Conservation (phyloP, 371 early-diverging fungal species). For the Blakeslea trispora region DNA sequence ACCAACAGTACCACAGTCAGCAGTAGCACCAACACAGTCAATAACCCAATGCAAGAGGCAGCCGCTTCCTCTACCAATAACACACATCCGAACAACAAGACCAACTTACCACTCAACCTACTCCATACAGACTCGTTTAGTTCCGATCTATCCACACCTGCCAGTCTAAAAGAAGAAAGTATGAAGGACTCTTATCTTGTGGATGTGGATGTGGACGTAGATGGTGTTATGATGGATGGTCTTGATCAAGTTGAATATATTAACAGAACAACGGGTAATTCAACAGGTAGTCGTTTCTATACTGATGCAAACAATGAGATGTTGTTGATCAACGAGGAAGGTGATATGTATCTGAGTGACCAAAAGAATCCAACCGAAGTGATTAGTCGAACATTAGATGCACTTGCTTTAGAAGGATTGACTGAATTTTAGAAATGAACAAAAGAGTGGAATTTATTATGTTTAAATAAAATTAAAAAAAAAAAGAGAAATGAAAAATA, state of each 20-base stretch:
- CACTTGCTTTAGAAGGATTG: conserved; percentile 48
- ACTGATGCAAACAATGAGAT: conserved; percentile 24
- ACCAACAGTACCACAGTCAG: conserved; percentile 8
- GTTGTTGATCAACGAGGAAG: conserved; percentile 27
- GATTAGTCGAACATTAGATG: conserved; percentile 48
- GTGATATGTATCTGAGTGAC: conserved; percentile 25
- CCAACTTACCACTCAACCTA: no score
- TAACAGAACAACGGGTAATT: conserved; percentile 23
- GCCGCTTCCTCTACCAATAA: no score
- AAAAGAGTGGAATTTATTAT: neutral
- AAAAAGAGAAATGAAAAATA: neutral
- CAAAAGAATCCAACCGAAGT: conserved; percentile 28
- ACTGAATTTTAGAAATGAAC: conserved; percentile 23
- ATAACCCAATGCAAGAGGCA: no score
- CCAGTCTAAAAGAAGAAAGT: neutral
- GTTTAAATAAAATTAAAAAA: no score
- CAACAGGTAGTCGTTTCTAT: conserved; percentile 19
- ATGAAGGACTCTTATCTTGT: conserved; percentile 42
- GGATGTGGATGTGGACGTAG: conserved; percentile 54
- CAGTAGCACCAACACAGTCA: neutral
- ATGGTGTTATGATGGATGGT: conserved; percentile 56
- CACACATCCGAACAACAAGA: neutral
- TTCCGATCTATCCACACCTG: no score
- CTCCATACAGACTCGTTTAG: no score
- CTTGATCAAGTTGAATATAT: conserved; percentile 47